These are phyloP conservation scores for Boehmeria nivea DNA, from an alignment of 306 rosid genomes.

Conservation along the genomic window DNA sequence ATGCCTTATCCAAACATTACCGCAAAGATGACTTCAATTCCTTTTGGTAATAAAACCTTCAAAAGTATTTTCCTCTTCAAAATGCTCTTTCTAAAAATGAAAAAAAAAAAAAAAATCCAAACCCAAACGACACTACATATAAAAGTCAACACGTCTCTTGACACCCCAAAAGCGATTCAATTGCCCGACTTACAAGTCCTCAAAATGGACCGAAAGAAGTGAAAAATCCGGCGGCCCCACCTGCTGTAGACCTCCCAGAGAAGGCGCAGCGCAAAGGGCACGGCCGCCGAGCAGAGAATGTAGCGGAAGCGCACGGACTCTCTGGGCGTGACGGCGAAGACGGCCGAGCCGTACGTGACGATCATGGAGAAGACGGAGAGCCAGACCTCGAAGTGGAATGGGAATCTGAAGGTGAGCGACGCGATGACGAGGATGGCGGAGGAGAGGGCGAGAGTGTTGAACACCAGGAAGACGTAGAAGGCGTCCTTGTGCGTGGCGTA, in stretches of 20 bases:
- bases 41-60: too few species aligned
- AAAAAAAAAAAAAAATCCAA: too few species aligned
- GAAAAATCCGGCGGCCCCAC: too few species aligned
- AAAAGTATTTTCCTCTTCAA: too few species aligned
- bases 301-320: slow-evolving; percentile 12
- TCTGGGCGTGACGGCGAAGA: slow-evolving; percentile 24
- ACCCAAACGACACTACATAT: too few species aligned
- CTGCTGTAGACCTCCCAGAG: background rate
- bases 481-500: background rate
- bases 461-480: slow-evolving; percentile 24
- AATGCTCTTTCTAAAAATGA: too few species aligned
- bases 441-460: slow-evolving; percentile 31
- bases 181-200: too few species aligned
- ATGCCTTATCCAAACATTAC: too few species aligned
- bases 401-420: slow-evolving; percentile 21
- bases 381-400: slow-evolving; percentile 19
- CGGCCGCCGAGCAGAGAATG: slow-evolving; percentile 11
- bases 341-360: slow-evolving; percentile 19
- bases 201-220: too few species aligned
- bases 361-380: slow-evolving; percentile 25
- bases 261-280: slow-evolving; percentile 6
- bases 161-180: too few species aligned
- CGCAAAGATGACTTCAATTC: too few species aligned
- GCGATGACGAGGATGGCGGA: slow-evolving; percentile 19
- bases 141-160: too few species aligned